Conservation (phyloP, 1,139 yeast species). For the Pichia sp. region DNA sequence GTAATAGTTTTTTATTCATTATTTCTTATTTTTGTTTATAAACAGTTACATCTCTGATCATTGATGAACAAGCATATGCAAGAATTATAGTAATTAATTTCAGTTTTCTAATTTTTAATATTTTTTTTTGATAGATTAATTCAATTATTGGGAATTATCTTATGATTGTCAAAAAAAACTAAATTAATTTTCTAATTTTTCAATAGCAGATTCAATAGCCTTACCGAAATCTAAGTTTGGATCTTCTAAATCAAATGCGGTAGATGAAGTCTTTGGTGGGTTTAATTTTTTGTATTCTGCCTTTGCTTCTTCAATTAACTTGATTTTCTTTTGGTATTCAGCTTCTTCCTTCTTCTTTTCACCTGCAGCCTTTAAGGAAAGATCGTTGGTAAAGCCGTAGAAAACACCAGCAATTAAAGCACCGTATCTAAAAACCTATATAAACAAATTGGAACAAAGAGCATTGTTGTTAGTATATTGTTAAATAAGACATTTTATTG, state of each 20-base stretch:
- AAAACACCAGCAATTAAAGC: constrained; percentile 84
- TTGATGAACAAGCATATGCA: too few species aligned
- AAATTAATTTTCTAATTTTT: constrained; percentile 25
- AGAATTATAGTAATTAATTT: too few species aligned
- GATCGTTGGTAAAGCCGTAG: constrained; percentile 86
- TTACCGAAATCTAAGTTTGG: constrained; percentile 80
- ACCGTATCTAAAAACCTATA: constrained; percentile 71
- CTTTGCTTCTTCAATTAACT: constrained; percentile 82
- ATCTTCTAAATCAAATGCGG: constrained; percentile 73
- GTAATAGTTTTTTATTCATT: too few species aligned
- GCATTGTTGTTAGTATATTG: neutral
- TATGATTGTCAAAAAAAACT: neutral
- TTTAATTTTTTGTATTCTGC: constrained; percentile 74
- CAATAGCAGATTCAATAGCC: constrained; percentile 43
- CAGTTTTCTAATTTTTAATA: too few species aligned
- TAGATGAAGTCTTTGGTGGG: constrained; percentile 33
- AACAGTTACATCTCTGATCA: too few species aligned
- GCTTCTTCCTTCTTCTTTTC: constrained; percentile 50
- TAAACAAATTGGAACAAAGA: neutral
- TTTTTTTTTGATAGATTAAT: too few species aligned
- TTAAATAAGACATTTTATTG: too few species aligned
- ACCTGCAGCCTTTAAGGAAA: constrained; percentile 57
- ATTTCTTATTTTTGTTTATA: too few species aligned
- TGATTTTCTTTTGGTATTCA: constrained; percentile 61
- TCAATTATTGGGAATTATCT: neutral